Evolutionary conservation across 2,329 filamentous ascomycete genomes (phyloP).

Genomic region (Teratosphaeria viscida): DNA sequence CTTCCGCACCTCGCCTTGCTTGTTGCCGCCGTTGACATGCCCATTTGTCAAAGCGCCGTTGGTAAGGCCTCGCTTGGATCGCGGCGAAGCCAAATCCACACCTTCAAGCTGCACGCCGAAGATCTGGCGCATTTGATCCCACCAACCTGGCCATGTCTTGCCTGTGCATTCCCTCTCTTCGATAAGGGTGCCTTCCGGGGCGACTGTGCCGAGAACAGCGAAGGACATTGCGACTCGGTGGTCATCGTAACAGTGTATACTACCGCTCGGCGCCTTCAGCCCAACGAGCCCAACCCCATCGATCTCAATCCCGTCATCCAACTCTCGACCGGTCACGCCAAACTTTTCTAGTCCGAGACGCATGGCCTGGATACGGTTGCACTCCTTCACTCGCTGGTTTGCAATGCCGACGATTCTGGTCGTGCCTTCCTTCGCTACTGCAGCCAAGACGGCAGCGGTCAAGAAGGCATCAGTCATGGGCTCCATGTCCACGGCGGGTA

Average conservation of each 20-base stretch:
- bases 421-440: slow-evolving; percentile 58
- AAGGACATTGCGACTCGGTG: slow-evolving; percentile 98
- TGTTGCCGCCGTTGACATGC: slow-evolving; percentile 21
- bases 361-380: slow-evolving; percentile 94
- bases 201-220: slow-evolving; percentile 69
- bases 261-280: slow-evolving; percentile 48
- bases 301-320: slow-evolving; percentile 86
- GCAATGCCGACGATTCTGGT: slow-evolving; percentile 90
- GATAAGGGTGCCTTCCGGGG: slow-evolving; percentile 63
- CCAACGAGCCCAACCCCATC: slow-evolving; percentile 40
- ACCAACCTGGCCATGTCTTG: slow-evolving; percentile 99
- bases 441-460: slow-evolving; percentile 84
- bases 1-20: slow-evolving; percentile 32
- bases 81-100: slow-evolving; percentile 41
- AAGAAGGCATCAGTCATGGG: slow-evolving; percentile 98
- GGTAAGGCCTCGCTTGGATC: background rate
- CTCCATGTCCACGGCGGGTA: slow-evolving; percentile 90
- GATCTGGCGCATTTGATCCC: slow-evolving; percentile 72
- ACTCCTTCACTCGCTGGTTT: slow-evolving; percentile 96
- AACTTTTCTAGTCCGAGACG: slow-evolving; percentile 90
- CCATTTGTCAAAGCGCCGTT: slow-evolving; percentile 19
- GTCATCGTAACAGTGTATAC: slow-evolving; percentile 90
- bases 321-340: slow-evolving; percentile 72
- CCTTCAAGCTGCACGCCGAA: slow-evolving; percentile 73
- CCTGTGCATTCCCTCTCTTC: slow-evolving; percentile 86